phyloP scores from a whole-genome alignment of 1,284 basidiomycete genomes.

The Sporisorium scitamineum region DNA sequence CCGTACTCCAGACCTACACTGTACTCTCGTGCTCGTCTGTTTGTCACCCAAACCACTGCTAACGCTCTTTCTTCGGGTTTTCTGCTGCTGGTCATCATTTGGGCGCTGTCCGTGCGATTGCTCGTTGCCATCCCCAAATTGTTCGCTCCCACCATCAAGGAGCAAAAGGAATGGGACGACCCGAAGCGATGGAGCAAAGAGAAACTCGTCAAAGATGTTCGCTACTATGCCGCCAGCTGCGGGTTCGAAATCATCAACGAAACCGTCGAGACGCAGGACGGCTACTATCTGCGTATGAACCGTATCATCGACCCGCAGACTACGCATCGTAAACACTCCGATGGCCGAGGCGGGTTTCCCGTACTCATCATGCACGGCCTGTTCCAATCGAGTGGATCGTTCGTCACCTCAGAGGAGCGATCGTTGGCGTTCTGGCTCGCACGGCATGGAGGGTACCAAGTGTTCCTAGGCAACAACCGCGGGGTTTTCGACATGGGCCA shows the following conservation, averaged over 20 bases:
- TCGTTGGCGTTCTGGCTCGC: constrained; percentile 77
- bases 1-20: constrained; percentile 55
- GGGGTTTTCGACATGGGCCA: constrained; percentile 77
- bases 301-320: constrained; percentile 73
- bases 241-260: constrained; percentile 76
- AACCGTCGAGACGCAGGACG: constrained; percentile 75
- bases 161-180: constrained; percentile 72
- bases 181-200: constrained; percentile 71
- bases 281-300: constrained; percentile 74
- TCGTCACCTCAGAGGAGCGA: constrained; percentile 76
- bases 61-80: constrained; percentile 73
- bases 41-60: constrained; percentile 72
- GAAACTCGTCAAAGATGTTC: constrained; percentile 73
- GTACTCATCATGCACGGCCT: constrained; percentile 76
- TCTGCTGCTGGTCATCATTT: constrained; percentile 70
- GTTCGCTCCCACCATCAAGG: constrained; percentile 21
- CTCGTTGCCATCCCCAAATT: constrained; percentile 51
- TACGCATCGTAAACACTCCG: constrained; percentile 66
- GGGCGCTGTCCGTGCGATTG: constrained; percentile 66
- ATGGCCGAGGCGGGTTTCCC: constrained; percentile 73
- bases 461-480: constrained; percentile 76
- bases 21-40: constrained; percentile 63
- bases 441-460: constrained; percentile 74
- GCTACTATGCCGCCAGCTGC: constrained; percentile 74
- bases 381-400: constrained; percentile 76